Evolutionary conservation across 305 asterid species (phyloP).

Genomic region (Fraxinus greggii): DNA sequence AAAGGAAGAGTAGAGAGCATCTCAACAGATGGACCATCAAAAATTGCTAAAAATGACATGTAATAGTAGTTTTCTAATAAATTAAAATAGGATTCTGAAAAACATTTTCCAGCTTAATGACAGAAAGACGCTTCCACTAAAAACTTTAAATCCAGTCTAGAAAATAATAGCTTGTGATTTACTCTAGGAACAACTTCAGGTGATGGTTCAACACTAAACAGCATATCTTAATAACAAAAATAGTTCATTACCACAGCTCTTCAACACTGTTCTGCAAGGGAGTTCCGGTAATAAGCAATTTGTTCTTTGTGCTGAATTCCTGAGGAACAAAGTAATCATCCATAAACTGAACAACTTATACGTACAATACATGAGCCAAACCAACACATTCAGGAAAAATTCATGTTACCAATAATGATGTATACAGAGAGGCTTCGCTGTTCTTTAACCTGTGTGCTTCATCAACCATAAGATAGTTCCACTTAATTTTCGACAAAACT

Average conservation of each 20-base stretch:
- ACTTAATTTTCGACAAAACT: slow-evolving; percentile 89
- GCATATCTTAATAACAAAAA: slow-evolving; percentile 16
- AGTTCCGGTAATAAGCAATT: slow-evolving; percentile 95
- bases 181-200: neutral
- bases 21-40: neutral
- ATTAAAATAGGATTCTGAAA: neutral
- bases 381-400: slow-evolving; percentile 16
- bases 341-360: slow-evolving; percentile 25
- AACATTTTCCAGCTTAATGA: neutral
- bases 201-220: slow-evolving; percentile 13
- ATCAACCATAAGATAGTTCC: slow-evolving; percentile 99
- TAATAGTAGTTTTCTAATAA: neutral
- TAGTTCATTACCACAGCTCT: slow-evolving; percentile 80
- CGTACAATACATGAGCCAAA: slow-evolving; percentile 11
- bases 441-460: slow-evolving; percentile 99
- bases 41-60: neutral
- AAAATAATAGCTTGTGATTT: neutral
- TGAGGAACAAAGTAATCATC: slow-evolving; percentile 28
- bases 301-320: slow-evolving; percentile 98
- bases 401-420: slow-evolving; percentile 59
- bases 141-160: neutral
- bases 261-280: slow-evolving; percentile 98
- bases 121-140: neutral
- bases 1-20: neutral
- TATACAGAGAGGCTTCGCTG: slow-evolving; percentile 96